Conservation (phyloP, 1,139 yeast genomes). For the Tardiomyces digboiensis region DNA sequence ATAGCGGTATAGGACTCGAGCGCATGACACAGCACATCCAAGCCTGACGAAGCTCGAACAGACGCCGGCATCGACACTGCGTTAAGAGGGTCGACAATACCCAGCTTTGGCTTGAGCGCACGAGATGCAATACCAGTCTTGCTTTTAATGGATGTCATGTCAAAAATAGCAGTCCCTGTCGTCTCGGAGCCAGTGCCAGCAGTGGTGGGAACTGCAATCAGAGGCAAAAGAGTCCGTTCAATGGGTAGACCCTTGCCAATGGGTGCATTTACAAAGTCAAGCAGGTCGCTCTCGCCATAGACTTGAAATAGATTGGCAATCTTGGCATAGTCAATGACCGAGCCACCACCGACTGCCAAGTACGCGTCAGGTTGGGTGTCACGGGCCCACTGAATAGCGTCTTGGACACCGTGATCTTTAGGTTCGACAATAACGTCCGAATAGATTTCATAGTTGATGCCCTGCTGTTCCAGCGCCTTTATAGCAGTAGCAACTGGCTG, state of each 20-base stretch:
- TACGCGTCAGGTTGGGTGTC: conserved; percentile 28
- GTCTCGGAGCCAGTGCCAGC: conserved; percentile 39
- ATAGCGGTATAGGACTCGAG: conserved; percentile 36
- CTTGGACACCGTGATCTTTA: conserved; percentile 29
- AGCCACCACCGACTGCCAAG: conserved; percentile 34
- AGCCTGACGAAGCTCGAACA: conserved; percentile 34
- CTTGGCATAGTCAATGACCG: conserved; percentile 34
- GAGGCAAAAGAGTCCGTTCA: conserved; percentile 25
- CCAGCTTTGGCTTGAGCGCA: conserved; percentile 30
- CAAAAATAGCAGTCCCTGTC: conserved; percentile 35
- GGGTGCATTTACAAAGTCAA: conserved; percentile 35
- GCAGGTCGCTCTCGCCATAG: conserved; percentile 29
- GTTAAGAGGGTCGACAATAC: conserved; percentile 34
- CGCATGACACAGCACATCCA: conserved; percentile 37
- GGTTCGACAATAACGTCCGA: conserved; percentile 32
- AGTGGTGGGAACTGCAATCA: conserved; percentile 36
- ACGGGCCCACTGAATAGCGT: conserved; percentile 32
- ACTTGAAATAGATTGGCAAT: conserved; percentile 30
- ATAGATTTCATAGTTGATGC: conserved; percentile 28
- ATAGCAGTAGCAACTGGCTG: conserved; percentile 26
- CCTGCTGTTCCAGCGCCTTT: conserved; percentile 27
- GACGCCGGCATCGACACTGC: conserved; percentile 33
- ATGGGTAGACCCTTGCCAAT: conserved; percentile 32
- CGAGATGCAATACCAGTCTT: conserved; percentile 34
- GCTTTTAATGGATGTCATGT: conserved; percentile 24